phyloP scores from a whole-genome alignment of 805 yeast species.

The Starmerella geochares region DNA sequence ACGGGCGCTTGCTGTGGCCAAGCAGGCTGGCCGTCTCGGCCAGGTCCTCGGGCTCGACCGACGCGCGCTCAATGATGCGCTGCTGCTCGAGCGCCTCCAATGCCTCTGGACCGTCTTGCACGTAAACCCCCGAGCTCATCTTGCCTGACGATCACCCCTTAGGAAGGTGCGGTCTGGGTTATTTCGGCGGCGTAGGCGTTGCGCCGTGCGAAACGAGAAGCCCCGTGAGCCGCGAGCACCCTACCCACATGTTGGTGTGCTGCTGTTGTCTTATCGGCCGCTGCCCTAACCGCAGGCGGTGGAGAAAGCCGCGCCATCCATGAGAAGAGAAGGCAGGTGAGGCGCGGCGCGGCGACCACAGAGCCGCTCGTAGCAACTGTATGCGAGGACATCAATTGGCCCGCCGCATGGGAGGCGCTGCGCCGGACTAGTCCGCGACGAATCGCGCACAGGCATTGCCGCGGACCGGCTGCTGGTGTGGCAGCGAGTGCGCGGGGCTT shows the following conservation, averaged over 20 bases:
- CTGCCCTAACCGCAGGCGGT: background rate
- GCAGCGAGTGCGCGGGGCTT: no score
- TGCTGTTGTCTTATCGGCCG: background rate
- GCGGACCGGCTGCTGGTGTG: no score
- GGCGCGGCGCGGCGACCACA: no score
- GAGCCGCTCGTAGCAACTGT: no score
- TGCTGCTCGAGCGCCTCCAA: constrained; percentile 16
- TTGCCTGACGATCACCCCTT: background rate
- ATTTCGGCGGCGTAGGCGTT: no score
- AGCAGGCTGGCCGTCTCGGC: constrained; percentile 16
- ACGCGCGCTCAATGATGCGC: constrained; percentile 18
- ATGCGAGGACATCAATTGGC: no score
- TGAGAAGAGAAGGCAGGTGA: no score
- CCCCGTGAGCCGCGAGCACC: background rate
- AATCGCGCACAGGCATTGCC: no score
- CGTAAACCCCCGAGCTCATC: constrained; percentile 14
- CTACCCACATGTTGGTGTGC: background rate
- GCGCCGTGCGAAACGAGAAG: background rate
- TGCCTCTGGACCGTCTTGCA: constrained; percentile 17
- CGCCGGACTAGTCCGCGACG: no score
- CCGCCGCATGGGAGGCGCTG: no score
- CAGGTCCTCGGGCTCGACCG: constrained; percentile 19
- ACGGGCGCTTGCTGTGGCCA: constrained; percentile 21
- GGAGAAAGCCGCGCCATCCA: background rate
- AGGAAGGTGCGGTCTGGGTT: no score